A percentile compares a stretch with the other conserved stretches of the same genome.
Evolutionary conservation across 2,329 filamentous ascomycete species (phyloP).

Genomic region (Geosmithia putterillii): DNA sequence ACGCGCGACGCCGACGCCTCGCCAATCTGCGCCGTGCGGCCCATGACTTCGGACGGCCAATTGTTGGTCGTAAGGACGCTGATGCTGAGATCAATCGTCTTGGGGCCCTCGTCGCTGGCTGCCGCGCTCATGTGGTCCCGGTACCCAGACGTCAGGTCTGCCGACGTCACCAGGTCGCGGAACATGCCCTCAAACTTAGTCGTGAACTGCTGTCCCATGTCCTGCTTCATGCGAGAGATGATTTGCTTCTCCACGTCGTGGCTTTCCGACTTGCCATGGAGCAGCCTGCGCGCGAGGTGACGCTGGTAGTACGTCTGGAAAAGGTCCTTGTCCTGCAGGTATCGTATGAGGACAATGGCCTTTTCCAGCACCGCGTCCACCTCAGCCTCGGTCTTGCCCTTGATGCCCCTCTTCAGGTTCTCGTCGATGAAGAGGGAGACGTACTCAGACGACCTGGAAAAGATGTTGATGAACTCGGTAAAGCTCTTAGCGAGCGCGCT

Average conservation of each 20-base stretch:
- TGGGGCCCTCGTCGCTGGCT: conserved; percentile 31
- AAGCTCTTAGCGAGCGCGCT: conserved; percentile 79
- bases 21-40: conserved; percentile 39
- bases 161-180: conserved; percentile 83
- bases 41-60: conserved; percentile 88
- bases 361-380: conserved; percentile 78
- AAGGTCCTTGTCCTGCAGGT: conserved; percentile 82
- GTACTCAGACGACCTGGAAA: conserved; percentile 74
- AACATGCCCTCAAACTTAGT: conserved; percentile 95
- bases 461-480: conserved; percentile 87
- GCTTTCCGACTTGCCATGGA: conserved; percentile 82
- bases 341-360: conserved; percentile 76
- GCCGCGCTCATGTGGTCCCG: conserved; percentile 49
- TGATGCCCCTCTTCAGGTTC: conserved; percentile 86
- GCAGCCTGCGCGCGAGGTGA: conserved; percentile 74
- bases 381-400: conserved; percentile 82
- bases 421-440: conserved; percentile 96
- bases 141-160: conserved; percentile 70
- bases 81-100: conserved; percentile 64
- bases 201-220: conserved; percentile 90
- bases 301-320: conserved; percentile 99
- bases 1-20: conserved; percentile 21
- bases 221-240: conserved; percentile 93
- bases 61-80: conserved; percentile 85
- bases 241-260: conserved; percentile 91